phyloP scores from a whole-genome alignment of 495 filamentous ascomycete genomes.

The Trichoderma virens region DNA sequence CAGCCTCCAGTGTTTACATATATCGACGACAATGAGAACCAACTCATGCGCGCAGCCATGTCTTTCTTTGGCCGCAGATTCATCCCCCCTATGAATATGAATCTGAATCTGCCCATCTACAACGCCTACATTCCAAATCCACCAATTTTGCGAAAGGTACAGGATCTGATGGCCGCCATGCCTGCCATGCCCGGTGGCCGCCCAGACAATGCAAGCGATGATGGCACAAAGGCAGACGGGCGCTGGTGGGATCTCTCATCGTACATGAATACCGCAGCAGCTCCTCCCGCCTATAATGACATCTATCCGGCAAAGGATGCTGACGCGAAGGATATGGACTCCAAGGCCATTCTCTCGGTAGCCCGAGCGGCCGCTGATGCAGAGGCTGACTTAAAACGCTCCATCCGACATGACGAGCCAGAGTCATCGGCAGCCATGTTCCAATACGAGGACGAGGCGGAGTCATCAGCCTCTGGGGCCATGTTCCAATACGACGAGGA shows the following conservation, averaged over 20 bases:
- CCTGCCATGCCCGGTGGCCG: conserved; percentile 44
- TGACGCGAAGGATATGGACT: conserved; percentile 49
- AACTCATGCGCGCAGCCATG: conserved; percentile 56
- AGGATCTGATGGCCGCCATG: conserved; percentile 61
- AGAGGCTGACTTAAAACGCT: conserved; percentile 60
- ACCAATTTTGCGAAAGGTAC: conserved; percentile 61
- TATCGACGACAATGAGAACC: conserved; percentile 67
- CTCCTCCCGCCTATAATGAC: conserved; percentile 74
- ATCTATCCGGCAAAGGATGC: conserved; percentile 54
- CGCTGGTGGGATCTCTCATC: conserved; percentile 63
- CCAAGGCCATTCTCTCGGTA: conserved; percentile 26
- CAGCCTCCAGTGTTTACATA: conserved; percentile 57
- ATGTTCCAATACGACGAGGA: conserved; percentile 35
- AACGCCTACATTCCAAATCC: conserved; percentile 51
- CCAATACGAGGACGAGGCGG: conserved; percentile 31
- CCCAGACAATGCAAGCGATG: conserved; percentile 22
- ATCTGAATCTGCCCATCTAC: conserved; percentile 59
- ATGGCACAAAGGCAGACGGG: conserved; percentile 42
- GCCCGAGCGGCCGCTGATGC: conserved; percentile 56
- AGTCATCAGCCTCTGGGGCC: conserved; percentile 15
- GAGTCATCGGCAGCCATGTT: conserved; percentile 15
- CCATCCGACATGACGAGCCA: conserved; percentile 46
- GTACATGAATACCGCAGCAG: conserved; percentile 26
- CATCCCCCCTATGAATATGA: conserved; percentile 41
- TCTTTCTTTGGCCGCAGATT: conserved; percentile 49